A percentile compares a stretch with the other conserved stretches of the same genome.
Evolutionary conservation across 441 rosid genomes (phyloP).

Genomic region (Pelargonium cotyledonis): DNA sequence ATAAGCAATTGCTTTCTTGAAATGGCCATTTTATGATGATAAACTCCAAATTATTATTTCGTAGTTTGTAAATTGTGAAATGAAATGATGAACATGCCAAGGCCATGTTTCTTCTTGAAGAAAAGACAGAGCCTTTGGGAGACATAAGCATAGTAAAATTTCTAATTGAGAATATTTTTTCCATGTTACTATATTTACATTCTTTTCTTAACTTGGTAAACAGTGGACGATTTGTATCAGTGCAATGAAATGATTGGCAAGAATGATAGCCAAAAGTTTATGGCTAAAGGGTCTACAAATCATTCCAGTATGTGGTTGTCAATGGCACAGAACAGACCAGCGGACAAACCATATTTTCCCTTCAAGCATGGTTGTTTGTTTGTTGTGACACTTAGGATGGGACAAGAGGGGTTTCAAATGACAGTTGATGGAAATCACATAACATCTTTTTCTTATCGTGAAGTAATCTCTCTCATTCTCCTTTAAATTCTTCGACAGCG

Average conservation of each 20-base stretch:
- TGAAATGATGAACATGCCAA: no score
- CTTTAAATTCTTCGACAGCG: background rate
- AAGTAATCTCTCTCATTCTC: conserved; percentile 27
- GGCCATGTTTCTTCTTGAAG: no score
- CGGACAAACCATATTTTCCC: conserved; percentile 30
- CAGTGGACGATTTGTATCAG: conserved; percentile 34
- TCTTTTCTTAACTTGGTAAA: conserved; percentile 1
- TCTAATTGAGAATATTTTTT: background rate
- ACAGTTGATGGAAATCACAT: conserved; percentile 82
- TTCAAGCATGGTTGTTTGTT: conserved; percentile 60
- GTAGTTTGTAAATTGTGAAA: no score
- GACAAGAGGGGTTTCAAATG: conserved; percentile 82
- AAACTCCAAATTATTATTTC: no score
- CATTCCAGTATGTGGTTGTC: conserved; percentile 16
- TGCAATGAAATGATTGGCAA: conserved; percentile 35
- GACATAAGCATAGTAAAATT: background rate
- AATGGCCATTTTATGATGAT: background rate
- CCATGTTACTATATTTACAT: background rate
- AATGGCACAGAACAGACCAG: conserved; percentile 19
- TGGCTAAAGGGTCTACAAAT: conserved; percentile 10
- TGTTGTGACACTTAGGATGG: conserved; percentile 75
- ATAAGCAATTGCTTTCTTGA: background rate
- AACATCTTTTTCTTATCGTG: conserved; percentile 55
- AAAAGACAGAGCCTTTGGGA: no score
- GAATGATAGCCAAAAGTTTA: conserved; percentile 14